A percentile compares a stretch with the other conserved stretches of the same genome.
Conservation (phyloP, 345 rosid species). For the Physaria fendleri region DNA sequence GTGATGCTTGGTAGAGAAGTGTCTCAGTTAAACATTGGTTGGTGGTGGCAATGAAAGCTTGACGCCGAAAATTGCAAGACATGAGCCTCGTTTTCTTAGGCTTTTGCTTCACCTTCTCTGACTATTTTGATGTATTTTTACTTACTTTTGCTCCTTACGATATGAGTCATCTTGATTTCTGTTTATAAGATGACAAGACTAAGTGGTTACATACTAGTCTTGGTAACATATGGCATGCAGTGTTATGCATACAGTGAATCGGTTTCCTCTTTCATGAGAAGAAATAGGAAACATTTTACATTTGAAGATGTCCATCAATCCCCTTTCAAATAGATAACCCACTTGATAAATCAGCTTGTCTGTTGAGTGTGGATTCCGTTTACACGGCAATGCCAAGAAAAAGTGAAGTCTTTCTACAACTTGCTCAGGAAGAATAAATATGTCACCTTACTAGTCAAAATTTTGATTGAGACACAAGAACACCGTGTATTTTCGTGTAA, state of each 20-base stretch:
- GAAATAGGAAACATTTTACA: neutral
- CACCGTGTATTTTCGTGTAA: conserved; percentile 5
- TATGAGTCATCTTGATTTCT: neutral
- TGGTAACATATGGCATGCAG: conserved; percentile 4
- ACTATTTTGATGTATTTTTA: conserved; percentile 12
- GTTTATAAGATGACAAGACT: conserved; percentile 13
- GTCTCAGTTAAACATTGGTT: conserved; percentile 10
- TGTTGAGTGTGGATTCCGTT: conserved; percentile 20
- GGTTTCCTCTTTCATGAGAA: neutral
- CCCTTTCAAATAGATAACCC: conserved; percentile 17
- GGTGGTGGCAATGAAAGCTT: conserved; percentile 13
- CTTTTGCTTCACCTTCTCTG: conserved; percentile 20
- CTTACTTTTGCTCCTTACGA: conserved; percentile 15
- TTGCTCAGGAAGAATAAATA: conserved; percentile 14
- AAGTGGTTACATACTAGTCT: conserved; percentile 17
- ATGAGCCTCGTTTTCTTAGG: conserved; percentile 6
- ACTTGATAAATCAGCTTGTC: conserved; percentile 24
- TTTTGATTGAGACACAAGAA: conserved; percentile 27
- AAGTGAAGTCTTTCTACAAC: conserved; percentile 15
- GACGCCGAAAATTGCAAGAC: conserved; percentile 13
- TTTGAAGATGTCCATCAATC: conserved; percentile 1
- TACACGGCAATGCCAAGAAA: conserved; percentile 9
- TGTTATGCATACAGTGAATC: conserved; percentile 11
- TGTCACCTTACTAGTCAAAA: conserved; percentile 12
- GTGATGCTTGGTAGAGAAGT: conserved; percentile 3